A percentile compares a stretch with the other conserved stretches of the same genome.
These are phyloP conservation scores for Erythrobasidium yunnanense DNA, from an alignment of 768 basidiomycete genomes.

Conservation along the genomic window DNA sequence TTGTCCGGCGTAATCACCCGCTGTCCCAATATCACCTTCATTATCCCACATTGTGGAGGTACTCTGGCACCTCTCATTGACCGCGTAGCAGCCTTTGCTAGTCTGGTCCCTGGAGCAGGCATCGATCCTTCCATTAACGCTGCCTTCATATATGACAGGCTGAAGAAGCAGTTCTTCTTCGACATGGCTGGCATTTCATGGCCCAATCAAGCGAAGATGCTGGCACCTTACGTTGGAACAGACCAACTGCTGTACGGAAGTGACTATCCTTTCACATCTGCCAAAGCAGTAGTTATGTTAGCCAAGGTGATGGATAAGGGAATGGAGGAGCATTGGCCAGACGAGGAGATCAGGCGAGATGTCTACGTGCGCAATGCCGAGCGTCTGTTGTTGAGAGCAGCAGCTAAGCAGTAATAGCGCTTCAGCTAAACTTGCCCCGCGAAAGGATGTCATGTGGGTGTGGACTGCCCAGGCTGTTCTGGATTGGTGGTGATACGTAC, in stretches of 20 bases:
- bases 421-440: too few species aligned
- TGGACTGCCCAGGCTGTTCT: too few species aligned
- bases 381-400: too few species aligned
- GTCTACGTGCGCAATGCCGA: neutral
- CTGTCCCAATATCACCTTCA: neutral
- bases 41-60: constrained; percentile 2
- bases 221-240: neutral
- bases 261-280: neutral
- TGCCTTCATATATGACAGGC: neutral
- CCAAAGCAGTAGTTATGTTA: neutral
- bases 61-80: neutral
- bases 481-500: too few species aligned
- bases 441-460: too few species aligned
- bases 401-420: too few species aligned
- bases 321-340: neutral
- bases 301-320: neutral
- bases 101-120: neutral
- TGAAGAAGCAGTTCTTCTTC: neutral
- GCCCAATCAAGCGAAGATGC: constrained; percentile 3
- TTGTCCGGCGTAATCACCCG: neutral
- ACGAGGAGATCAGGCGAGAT: neutral
- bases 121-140: neutral
- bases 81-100: neutral
- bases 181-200: constrained; percentile 8
- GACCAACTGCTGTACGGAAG: constrained; percentile 2